phyloP scores from a whole-genome alignment of 257 asterid genomes.

The Nicotiana sylvestris region DNA sequence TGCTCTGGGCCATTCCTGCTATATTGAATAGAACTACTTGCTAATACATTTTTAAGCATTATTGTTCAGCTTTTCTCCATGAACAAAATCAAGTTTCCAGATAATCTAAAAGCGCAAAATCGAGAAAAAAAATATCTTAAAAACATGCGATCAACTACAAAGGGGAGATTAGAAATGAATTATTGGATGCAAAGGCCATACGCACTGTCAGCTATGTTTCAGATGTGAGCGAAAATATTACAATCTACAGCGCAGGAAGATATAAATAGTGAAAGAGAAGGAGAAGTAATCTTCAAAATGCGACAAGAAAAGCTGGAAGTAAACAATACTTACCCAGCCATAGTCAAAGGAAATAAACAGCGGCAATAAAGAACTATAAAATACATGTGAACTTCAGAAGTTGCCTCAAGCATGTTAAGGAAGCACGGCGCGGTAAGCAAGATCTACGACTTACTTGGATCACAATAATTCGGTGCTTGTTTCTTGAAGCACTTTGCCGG shows the following conservation, averaged over 20 bases:
- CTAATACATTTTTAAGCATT: background rate
- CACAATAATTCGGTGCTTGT: conserved; percentile 39
- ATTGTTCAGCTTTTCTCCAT: background rate
- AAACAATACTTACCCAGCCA: background rate
- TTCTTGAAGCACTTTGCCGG: conserved; percentile 38
- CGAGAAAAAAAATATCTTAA: background rate
- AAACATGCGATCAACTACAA: background rate
- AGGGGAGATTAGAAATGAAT: background rate
- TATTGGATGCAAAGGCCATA: background rate
- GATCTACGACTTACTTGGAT: conserved; percentile 57
- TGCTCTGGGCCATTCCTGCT: background rate
- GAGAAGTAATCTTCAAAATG: background rate
- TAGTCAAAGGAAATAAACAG: background rate
- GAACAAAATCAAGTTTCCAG: background rate
- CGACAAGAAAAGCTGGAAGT: background rate
- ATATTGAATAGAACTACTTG: background rate
- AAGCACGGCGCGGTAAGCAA: background rate
- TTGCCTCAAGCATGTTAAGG: background rate
- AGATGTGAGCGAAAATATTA: background rate
- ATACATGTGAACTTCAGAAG: conserved; percentile 3
- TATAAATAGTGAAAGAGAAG: background rate
- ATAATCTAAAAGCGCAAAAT: background rate
- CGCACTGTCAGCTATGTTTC: background rate
- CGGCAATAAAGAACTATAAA: background rate
- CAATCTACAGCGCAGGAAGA: background rate